phyloP scores from a whole-genome alignment of 169 alveolate genomes.

The Plasmodium malariae region DNA sequence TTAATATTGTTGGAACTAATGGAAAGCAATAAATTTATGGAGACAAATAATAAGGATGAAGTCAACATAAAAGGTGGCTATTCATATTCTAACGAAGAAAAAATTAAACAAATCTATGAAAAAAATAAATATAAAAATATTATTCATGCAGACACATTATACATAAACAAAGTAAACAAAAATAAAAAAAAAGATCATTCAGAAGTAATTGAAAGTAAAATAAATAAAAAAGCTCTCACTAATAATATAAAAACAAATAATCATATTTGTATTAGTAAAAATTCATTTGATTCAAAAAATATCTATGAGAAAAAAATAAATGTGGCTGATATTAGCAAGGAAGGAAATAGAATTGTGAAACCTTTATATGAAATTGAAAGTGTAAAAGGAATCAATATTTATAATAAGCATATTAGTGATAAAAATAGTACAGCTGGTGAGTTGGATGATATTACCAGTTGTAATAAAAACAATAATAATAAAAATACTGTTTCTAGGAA shows the following conservation, averaged over 20 bases:
- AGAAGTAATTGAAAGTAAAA: conserved; percentile 23
- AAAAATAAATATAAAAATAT: conserved; percentile 14
- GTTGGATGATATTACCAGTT: neutral
- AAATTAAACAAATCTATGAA: conserved; percentile 18
- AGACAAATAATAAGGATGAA: conserved; percentile 11
- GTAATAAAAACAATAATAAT: conserved; percentile 2
- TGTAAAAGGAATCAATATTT: conserved; percentile 13
- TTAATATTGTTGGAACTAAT: conserved; percentile 64
- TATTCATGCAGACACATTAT: conserved; percentile 11
- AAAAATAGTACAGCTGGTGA: neutral
- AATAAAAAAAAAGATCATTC: conserved; percentile 12
- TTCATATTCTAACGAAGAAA: neutral
- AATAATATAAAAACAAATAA: conserved; percentile 6
- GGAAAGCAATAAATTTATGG: conserved; percentile 11
- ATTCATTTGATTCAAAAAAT: conserved; percentile 17
- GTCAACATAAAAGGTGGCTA: neutral
- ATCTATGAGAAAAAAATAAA: conserved; percentile 19
- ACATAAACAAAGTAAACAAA: conserved; percentile 9
- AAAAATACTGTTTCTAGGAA: conserved; percentile 4
- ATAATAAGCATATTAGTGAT: neutral
- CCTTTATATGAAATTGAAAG: conserved; percentile 8
- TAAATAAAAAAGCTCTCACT: conserved; percentile 11
- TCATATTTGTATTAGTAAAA: neutral
- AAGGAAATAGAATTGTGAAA: neutral
- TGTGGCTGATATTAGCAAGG: neutral